Base-by-base conservation (phyloP, 2,329 filamentous ascomycete genomes). In the Ophiostoma triangulosporum region DNA sequence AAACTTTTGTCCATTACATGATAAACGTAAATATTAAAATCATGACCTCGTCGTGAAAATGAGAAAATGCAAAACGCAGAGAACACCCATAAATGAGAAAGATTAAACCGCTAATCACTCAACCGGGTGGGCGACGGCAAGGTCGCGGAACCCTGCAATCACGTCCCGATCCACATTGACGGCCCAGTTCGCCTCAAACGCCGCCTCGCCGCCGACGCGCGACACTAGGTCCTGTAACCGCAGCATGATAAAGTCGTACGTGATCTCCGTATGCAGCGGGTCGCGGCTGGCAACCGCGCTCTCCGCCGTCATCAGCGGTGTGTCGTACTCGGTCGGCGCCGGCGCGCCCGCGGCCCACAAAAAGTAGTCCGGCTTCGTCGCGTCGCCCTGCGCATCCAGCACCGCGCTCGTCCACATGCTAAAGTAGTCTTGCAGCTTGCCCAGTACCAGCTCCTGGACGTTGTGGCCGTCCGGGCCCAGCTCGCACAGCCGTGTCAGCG, bases 131-230 rank as follows among this genome's bases (percentile, higher is more conserved):
- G 17, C 4, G 12, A 17, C 26, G 6, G 48, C 27, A 38, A 77
- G 57, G 38, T 62, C 62, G 59, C 73, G 68, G 63, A 89, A 91
- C n/a, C 73, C 77, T 11, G 71, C 70, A 57, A 91, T 61, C 15
- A 90, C 77, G 56, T 89, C 81, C 60, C 74, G 75, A 65, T 93
- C 87, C 26, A 93, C 84, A 57, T 89, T 86, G n/a, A 73, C 73
- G 14, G 81, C 67, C 79, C 83, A 90, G 50, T 83, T 74, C 53
- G 78, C 73, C 63, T 83, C 74, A 64, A 93, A 91, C 3, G 64
- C 68, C 50, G 77, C 72, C 60, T 83, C 76, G 0, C 85, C 85
- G 2, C 86, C 86, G 4, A 73, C 73, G 4, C 72, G 69, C 50
- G 70, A 69, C 20, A 89, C 76, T 5, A 83, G 68, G 14, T 73